A percentile compares a stretch with the other conserved stretches of the same genome.
Conservation (phyloP, 148 eudicot species). For the Selenicereus undatus region DNA sequence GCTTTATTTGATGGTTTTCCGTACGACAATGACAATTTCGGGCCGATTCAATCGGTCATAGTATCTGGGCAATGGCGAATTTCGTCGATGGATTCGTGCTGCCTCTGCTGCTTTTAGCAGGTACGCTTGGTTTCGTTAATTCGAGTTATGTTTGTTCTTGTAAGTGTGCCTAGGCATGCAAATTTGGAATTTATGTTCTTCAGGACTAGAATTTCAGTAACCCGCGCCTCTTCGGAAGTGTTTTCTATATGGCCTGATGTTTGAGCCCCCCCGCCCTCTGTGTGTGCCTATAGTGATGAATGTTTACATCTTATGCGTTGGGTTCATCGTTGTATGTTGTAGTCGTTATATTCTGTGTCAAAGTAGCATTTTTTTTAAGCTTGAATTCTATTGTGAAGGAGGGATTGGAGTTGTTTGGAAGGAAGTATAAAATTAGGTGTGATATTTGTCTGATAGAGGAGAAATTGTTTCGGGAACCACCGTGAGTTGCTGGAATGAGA, state of each 20-base stretch:
- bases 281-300: neutral
- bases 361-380: neutral
- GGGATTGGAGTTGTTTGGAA: neutral
- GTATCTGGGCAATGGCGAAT: slow-evolving; percentile 37
- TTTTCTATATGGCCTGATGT: neutral
- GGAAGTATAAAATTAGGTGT: neutral
- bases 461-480: neutral
- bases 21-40: neutral
- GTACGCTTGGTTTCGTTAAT: slow-evolving; percentile 22
- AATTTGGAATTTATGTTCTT: neutral
- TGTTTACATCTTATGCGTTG: neutral
- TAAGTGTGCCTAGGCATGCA: too few relatives aligned
- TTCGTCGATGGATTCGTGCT: slow-evolving; percentile 42
- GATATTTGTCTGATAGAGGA: neutral
- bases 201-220: neutral
- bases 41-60: neutral
- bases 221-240: neutral
- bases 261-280: neutral
- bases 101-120: slow-evolving; percentile 61
- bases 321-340: neutral
- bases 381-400: neutral
- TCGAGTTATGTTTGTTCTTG: neutral
- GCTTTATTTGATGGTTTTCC: slow-evolving; percentile 20
- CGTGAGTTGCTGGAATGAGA: too few relatives aligned
- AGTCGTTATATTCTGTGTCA: neutral